A percentile compares a stretch with the other conserved stretches of the same genome.
Evolutionary conservation across 2,329 filamentous ascomycete species (phyloP).

Genomic region (Trichoderma pleuroti): DNA sequence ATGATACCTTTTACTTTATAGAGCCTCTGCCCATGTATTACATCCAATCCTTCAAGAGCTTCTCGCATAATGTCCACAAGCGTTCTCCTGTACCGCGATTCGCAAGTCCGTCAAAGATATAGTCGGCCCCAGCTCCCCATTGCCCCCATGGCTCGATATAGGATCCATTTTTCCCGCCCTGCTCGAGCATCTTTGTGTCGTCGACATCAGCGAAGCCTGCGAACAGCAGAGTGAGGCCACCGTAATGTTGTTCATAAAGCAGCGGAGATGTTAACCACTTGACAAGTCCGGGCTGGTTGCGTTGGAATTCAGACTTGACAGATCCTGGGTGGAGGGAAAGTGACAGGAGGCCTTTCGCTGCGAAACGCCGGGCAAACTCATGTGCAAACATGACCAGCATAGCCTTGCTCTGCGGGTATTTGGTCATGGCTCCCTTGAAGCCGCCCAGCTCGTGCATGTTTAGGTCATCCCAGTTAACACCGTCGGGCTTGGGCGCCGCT

Average conservation of each 20-base stretch:
- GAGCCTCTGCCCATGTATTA: background rate
- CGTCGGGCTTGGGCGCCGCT: background rate
- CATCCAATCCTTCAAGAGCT: background rate
- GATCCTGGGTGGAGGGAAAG: background rate
- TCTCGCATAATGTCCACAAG: background rate
- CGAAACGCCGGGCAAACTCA: background rate
- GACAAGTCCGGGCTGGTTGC: background rate
- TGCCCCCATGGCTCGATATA: background rate
- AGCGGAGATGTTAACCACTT: background rate
- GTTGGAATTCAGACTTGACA: background rate
- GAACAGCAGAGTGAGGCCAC: background rate
- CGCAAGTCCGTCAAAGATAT: background rate
- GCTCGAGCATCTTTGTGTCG: background rate
- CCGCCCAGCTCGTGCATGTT: background rate
- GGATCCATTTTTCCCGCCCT: background rate
- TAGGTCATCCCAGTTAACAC: background rate
- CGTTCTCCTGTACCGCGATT: background rate
- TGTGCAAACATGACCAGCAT: background rate
- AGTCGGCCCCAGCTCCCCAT: background rate
- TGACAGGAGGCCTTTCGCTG: background rate
- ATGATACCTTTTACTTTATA: background rate
- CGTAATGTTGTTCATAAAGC: background rate
- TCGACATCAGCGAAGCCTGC: background rate
- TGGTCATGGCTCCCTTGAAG: background rate
- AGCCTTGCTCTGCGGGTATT: background rate